Conservation (phyloP, 352 stramenopile genomes). For the Phytopythium oedochilum region DNA sequence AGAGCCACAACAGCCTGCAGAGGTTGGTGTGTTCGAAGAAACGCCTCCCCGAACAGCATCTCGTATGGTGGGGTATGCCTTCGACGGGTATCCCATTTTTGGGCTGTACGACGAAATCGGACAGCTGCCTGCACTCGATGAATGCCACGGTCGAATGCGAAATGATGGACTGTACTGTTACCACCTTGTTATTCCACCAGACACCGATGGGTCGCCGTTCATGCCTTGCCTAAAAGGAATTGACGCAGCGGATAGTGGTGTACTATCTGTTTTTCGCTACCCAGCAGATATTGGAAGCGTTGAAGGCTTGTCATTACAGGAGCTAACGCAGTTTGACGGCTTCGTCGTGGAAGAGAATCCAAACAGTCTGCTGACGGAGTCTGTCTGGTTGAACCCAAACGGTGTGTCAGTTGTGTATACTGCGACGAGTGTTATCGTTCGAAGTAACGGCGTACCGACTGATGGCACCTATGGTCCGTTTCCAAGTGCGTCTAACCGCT, state of each 20-base stretch:
- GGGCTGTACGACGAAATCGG: slow-evolving; percentile 44
- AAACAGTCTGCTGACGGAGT: slow-evolving; percentile 7
- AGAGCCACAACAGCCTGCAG: slow-evolving; percentile 3
- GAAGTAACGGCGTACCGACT: slow-evolving; percentile 47
- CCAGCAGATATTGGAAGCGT: slow-evolving; percentile 41
- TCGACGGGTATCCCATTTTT: slow-evolving; percentile 62
- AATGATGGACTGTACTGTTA: slow-evolving; percentile 51
- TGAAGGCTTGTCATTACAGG: slow-evolving; percentile 39
- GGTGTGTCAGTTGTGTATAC: slow-evolving; percentile 50
- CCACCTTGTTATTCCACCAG: slow-evolving; percentile 23
- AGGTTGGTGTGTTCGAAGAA: neutral
- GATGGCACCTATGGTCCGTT: slow-evolving; percentile 49
- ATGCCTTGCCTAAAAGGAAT: slow-evolving; percentile 60
- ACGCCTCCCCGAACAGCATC: slow-evolving; percentile 14
- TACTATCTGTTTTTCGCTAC: slow-evolving; percentile 39
- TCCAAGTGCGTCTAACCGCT: slow-evolving; percentile 57
- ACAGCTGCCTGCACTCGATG: slow-evolving; percentile 37
- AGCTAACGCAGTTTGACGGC: slow-evolving; percentile 39
- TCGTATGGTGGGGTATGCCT: slow-evolving; percentile 42
- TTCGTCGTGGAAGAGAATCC: slow-evolving; percentile 55
- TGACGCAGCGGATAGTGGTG: slow-evolving; percentile 8
- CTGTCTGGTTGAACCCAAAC: slow-evolving; percentile 48
- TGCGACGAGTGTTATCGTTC: slow-evolving; percentile 41
- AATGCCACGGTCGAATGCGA: slow-evolving; percentile 45
- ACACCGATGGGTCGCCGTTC: slow-evolving; percentile 15